These are phyloP conservation scores for Colletotrichum plurivorum DNA, from an alignment of 2,329 filamentous ascomycete species.

Conservation along the genomic window DNA sequence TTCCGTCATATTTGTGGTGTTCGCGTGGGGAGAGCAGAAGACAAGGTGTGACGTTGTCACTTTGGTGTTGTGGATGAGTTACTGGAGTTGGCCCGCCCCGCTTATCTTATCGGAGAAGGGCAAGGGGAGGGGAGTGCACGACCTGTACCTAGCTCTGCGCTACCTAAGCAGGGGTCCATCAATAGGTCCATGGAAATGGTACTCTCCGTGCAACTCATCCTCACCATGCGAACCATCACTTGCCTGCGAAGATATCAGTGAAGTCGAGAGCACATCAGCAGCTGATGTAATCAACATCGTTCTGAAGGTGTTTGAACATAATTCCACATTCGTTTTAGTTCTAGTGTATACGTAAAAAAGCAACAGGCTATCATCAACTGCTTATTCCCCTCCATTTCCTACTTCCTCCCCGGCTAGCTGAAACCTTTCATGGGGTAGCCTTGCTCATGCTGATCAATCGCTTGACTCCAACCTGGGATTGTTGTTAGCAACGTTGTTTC, in stretches of 20 bases:
- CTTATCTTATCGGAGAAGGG: conserved; percentile 42
- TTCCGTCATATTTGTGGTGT: conserved; percentile 55
- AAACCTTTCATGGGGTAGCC: conserved; percentile 71
- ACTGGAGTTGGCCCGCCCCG: background rate
- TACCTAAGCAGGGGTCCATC: too few species aligned
- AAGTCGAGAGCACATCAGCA: too few species aligned
- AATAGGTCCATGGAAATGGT: background rate
- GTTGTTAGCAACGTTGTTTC: conserved; percentile 55
- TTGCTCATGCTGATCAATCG: conserved; percentile 85
- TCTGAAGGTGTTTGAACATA: conserved; percentile 16
- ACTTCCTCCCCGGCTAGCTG: background rate
- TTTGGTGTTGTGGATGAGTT: conserved; percentile 28
- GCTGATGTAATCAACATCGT: too few species aligned
- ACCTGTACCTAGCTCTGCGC: too few species aligned
- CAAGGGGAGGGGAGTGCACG: background rate
- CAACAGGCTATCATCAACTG: conserved; percentile 37
- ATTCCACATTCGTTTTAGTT: conserved; percentile 27
- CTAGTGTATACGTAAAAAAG: conserved; percentile 39
- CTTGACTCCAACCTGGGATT: conserved; percentile 78
- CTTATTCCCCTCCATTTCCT: conserved; percentile 13
- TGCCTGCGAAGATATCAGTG: too few species aligned
- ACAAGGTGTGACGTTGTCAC: conserved; percentile 28
- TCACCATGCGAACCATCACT: background rate
- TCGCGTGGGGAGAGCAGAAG: conserved; percentile 18
- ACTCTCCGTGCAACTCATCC: background rate